phyloP scores from a whole-genome alignment of 2,329 filamentous ascomycete genomes.

The Akanthomyces dipterigenus region DNA sequence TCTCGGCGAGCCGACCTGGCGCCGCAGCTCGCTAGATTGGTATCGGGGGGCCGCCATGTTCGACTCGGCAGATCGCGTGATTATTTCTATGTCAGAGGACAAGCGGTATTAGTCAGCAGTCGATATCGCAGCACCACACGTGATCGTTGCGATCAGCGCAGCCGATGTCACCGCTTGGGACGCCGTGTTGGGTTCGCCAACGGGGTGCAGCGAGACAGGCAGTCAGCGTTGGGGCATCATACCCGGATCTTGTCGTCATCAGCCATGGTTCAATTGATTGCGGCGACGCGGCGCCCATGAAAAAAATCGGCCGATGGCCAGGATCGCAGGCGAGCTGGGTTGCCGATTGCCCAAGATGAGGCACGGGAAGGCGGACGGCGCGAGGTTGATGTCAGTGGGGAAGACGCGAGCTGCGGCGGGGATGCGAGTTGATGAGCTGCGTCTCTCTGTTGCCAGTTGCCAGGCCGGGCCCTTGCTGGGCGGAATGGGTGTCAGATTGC shows the following conservation, averaged over 20 bases:
- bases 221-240: constrained; percentile 23
- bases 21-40: constrained; percentile 40
- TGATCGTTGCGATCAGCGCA: background rate
- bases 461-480: background rate
- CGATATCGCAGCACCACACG: background rate
- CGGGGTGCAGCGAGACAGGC: background rate
- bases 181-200: background rate
- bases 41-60: constrained; percentile 43
- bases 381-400: constrained; percentile 12
- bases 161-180: background rate
- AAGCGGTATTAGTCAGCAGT: background rate
- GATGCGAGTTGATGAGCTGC: constrained; percentile 4
- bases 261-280: constrained; percentile 42
- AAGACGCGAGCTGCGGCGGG: constrained; percentile 13
- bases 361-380: constrained; percentile 1
- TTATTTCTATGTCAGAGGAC: background rate
- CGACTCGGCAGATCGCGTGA: constrained; percentile 14
- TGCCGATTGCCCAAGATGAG: background rate
- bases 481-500: background rate
- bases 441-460: background rate
- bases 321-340: constrained; percentile 52
- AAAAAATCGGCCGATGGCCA: constrained; percentile 17
- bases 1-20: constrained; percentile 49
- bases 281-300: constrained; percentile 38
- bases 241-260: constrained; percentile 38